A percentile compares a stretch with the other conserved stretches of the same genome.
Evolutionary conservation across 257 asterid species (phyloP).

Genomic region (Nicotiana noctiflora): DNA sequence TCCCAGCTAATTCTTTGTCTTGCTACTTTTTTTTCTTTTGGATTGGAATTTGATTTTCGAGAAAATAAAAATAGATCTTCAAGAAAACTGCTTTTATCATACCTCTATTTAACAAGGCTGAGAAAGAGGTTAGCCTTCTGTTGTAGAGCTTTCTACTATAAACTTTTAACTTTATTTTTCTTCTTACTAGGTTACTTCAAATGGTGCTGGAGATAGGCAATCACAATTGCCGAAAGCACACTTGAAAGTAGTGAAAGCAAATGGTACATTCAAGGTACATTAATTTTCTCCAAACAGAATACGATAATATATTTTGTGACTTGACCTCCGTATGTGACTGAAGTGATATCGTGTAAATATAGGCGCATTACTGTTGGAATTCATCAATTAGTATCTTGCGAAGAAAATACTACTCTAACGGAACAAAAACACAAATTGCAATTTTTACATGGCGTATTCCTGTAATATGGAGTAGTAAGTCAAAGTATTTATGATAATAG

Average conservation of each 20-base stretch:
- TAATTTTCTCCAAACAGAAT: background rate
- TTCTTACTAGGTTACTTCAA: constrained; percentile 34
- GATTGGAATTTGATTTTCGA: no score
- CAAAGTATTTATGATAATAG: background rate
- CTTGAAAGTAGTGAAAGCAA: constrained; percentile 40
- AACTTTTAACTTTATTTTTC: background rate
- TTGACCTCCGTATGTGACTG: background rate
- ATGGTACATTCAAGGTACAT: constrained; percentile 30
- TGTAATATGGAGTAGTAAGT: constrained; percentile 48
- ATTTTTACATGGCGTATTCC: constrained; percentile 22
- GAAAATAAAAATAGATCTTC: no score
- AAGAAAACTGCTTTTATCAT: background rate
- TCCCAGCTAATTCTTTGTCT: no score
- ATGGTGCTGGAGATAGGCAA: constrained; percentile 25
- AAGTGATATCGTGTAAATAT: constrained; percentile 9
- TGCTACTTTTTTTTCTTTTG: no score
- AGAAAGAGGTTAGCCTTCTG: background rate
- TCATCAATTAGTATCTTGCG: constrained; percentile 33
- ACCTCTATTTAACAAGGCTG: background rate
- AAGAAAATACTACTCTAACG: constrained; percentile 10
- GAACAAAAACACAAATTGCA: constrained; percentile 7
- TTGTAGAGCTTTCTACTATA: background rate
- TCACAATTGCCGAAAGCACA: constrained; percentile 36
- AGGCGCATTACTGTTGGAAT: constrained; percentile 53
- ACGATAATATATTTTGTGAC: no score